phyloP scores from a whole-genome alignment of 2,329 filamentous ascomycete genomes.

The Fonsecaea pedrosoi region DNA sequence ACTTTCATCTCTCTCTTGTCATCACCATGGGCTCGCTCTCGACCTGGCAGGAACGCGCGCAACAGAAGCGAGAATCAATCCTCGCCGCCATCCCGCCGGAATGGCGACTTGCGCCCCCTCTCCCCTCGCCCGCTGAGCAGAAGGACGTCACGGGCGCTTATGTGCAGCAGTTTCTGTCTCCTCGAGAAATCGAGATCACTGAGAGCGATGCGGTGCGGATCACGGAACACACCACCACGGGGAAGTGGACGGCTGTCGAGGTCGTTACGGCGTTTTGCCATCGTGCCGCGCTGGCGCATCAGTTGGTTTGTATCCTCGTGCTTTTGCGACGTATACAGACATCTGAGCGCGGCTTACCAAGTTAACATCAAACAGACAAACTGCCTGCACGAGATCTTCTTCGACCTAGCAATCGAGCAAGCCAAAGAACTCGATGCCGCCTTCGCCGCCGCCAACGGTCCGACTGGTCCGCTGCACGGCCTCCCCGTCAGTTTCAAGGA shows the following conservation, averaged over 20 bases:
- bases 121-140: conserved; percentile 49
- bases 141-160: conserved; percentile 62
- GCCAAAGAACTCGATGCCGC: conserved; percentile 67
- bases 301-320: conserved; percentile 41
- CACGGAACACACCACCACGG: conserved; percentile 53
- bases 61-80: background rate
- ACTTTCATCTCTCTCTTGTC: background rate
- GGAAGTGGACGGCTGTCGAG: conserved; percentile 37
- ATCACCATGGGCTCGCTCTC: background rate
- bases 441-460: conserved; percentile 32
- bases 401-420: conserved; percentile 53
- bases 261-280: conserved; percentile 53
- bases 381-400: conserved; percentile 52
- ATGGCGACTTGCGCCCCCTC: background rate
- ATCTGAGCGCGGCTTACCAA: background rate
- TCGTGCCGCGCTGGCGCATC: conserved; percentile 48
- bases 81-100: background rate
- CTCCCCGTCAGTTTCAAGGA: conserved; percentile 63
- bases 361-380: conserved; percentile 18
- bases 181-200: conserved; percentile 64
- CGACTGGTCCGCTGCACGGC: conserved; percentile 66
- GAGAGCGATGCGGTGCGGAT: conserved; percentile 64
- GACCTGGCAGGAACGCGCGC: background rate
- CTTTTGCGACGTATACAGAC: background rate
- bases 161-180: conserved; percentile 61